Evolutionary conservation across 176 grass and related monocot species (phyloP), one percentile per base, ranked within the genome.

Genomic region (Cenchrus fungigraminus): DNA sequence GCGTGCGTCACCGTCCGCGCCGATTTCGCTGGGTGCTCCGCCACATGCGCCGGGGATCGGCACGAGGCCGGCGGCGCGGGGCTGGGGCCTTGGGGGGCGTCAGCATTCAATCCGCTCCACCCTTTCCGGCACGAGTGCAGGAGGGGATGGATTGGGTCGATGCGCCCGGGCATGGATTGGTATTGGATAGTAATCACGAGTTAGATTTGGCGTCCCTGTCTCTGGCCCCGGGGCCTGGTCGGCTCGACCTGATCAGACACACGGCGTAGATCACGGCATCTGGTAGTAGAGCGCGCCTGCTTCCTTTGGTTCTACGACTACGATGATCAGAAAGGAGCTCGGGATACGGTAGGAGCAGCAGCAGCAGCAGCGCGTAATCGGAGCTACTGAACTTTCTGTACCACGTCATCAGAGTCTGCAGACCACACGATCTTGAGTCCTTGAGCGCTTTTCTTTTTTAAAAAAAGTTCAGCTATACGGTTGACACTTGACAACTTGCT

Each of bases 21-120:
- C 32, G 61, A 76, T 84, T n/a, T 12, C 7, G 50, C 49, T 44
- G n/a, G 65, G 49, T 55, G 50, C 61, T 52, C 16, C 77, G 73
- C 43, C 75, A 80, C 68, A 73, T 86, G 84, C 83, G 74, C 65
- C 77, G 63, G 34, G 68, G 44, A 84, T 75, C 6, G 58, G 82
- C 20, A 73, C 22, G 52, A 29, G 34, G n/a, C 22, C 16, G 4
- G 31, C 16, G 68, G 42, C 17, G 25, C 58, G 54, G 70, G 17
- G 47, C 14, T 9, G 70, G 34, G 25, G 49, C n/a, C 6, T 9
- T 1, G 14, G 12, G 16, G n/a, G 25, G 29, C 19, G 16, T 6
- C 56, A 53, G 78, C 78, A 50, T 68, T 87, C 49, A 82, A 82
- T 73, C 79, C 19, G 22, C 54, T 61, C 73, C 86, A 63, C 73